Evolutionary conservation across 495 filamentous ascomycete species (phyloP).

Genomic region (Bathelium albidoporum): DNA sequence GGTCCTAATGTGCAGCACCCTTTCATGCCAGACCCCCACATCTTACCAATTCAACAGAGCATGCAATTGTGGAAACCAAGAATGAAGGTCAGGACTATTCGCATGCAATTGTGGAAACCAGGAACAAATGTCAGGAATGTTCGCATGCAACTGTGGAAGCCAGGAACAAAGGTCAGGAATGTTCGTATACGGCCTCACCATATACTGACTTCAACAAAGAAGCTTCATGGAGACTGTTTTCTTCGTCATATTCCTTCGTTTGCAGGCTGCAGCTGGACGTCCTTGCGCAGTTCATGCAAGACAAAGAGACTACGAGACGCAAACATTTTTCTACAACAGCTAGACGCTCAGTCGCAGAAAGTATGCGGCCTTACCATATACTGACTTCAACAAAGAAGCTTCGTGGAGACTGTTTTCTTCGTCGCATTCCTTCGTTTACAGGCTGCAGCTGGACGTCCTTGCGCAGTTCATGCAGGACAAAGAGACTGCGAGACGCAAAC

Average conservation of each 20-base stretch:
- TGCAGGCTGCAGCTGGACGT: not conserved
- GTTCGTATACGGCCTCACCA: too few species aligned
- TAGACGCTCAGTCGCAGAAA: not conserved
- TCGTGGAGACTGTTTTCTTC: too few species aligned
- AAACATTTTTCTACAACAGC: not conserved
- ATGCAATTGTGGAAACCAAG: not conserved
- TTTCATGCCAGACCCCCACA: not conserved
- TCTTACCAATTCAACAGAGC: not conserved
- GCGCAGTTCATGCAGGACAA: not conserved
- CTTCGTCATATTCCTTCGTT: not conserved
- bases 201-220: too few species aligned
- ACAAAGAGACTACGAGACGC: too few species aligned
- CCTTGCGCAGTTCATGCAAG: not conserved
- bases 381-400: too few species aligned
- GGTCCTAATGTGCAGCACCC: not conserved
- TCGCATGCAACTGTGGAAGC: too few species aligned
- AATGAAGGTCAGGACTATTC: not conserved
- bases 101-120: not conserved
- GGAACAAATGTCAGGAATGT: not conserved
- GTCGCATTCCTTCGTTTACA: not conserved
- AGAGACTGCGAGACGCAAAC: too few species aligned
- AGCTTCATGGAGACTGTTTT: too few species aligned
- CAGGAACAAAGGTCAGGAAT: too few species aligned
- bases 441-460: not conserved
- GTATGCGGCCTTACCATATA: too few species aligned